These are phyloP conservation scores for Penicillium concentricum DNA, from an alignment of 2,329 filamentous ascomycete genomes.

Conservation along the genomic window DNA sequence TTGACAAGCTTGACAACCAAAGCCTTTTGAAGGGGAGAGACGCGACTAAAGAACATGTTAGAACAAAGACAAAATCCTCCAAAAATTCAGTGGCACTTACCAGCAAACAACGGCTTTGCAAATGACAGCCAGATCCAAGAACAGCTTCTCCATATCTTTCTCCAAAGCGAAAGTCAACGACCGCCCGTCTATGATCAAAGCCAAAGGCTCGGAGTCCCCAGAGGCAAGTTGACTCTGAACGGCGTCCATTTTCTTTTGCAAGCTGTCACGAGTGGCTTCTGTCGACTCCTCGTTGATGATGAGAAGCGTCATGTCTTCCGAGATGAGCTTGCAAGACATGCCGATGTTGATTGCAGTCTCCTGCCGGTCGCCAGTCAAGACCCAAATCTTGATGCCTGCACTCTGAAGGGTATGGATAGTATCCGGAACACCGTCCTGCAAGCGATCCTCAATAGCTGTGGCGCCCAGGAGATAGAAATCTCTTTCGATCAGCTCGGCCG, in stretches of 20 bases:
- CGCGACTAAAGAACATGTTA: slow-evolving; percentile 60
- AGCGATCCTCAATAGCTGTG: slow-evolving; percentile 93
- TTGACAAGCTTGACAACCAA: slow-evolving; percentile 98
- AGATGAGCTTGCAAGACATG: slow-evolving; percentile 98
- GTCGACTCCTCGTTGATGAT: slow-evolving; percentile 91
- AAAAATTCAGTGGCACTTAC: slow-evolving; percentile 35
- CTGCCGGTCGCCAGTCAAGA: slow-evolving; percentile 93
- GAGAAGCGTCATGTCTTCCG: slow-evolving; percentile 96
- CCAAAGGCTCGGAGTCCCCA: slow-evolving; percentile 71
- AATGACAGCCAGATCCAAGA: slow-evolving; percentile 87
- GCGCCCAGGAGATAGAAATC: slow-evolving; percentile 89
- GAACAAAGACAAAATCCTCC: slow-evolving; percentile 7
- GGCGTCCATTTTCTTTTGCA: slow-evolving; percentile 90
- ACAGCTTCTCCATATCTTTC: slow-evolving; percentile 87
- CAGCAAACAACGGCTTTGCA: slow-evolving; percentile 99
- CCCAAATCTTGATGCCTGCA: slow-evolving; percentile 98
- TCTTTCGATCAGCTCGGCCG: slow-evolving; percentile 90
- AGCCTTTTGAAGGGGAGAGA: slow-evolving; percentile 94
- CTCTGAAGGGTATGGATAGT: slow-evolving; percentile 97
- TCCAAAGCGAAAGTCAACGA: slow-evolving; percentile 91
- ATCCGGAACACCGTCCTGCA: slow-evolving; percentile 96
- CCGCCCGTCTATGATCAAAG: slow-evolving; percentile 93
- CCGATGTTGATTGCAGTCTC: slow-evolving; percentile 99
- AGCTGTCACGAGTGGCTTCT: slow-evolving; percentile 76
- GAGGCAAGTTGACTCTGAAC: slow-evolving; percentile 75